A percentile compares a stretch with the other conserved stretches of the same genome.
phyloP scores from a whole-genome alignment of 2,329 filamentous ascomycete genomes.

The Hymenoscyphus linearis region DNA sequence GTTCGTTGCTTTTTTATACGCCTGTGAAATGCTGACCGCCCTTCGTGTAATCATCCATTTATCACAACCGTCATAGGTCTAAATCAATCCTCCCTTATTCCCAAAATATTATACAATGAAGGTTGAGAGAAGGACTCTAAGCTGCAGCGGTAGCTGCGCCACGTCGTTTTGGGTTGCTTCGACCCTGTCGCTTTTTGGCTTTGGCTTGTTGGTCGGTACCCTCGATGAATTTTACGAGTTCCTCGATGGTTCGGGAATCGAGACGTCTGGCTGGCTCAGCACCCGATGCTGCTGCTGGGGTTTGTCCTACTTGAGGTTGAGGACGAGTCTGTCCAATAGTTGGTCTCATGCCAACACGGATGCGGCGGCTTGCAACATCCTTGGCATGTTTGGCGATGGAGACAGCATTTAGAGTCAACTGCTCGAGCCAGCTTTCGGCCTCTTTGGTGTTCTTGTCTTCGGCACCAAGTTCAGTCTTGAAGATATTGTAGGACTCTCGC shows the following conservation, averaged over 20 bases:
- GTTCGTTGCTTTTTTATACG: not conserved
- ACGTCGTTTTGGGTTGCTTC: conserved; percentile 52
- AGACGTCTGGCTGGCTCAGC: conserved; percentile 38
- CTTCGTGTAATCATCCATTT: not conserved
- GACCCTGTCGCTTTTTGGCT: conserved; percentile 50
- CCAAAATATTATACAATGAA: conserved; percentile 1
- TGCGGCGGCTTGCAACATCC: conserved; percentile 69
- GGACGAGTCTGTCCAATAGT: conserved; percentile 52
- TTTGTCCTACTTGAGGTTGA: conserved; percentile 58
- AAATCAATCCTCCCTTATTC: not conserved
- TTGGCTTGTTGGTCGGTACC: conserved; percentile 53
- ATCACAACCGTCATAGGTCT: too few species aligned
- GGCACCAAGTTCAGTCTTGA: conserved; percentile 77
- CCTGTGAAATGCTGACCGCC: not conserved
- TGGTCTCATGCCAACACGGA: conserved; percentile 58
- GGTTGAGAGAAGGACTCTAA: conserved; percentile 6
- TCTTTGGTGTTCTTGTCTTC: conserved; percentile 98
- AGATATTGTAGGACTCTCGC: conserved; percentile 96
- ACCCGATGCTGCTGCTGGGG: conserved; percentile 40
- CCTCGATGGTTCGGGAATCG: conserved; percentile 83
- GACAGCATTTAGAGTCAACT: conserved; percentile 92
- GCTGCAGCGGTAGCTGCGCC: conserved; percentile 30
- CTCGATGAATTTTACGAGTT: conserved; percentile 92
- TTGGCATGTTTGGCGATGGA: conserved; percentile 91
- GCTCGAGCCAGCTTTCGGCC: conserved; percentile 92